Percentiles rank a stretch among this genome's conserved stretches.
Conservation (phyloP, 352 stramenopile species). For the Pythium brassicae region DNA sequence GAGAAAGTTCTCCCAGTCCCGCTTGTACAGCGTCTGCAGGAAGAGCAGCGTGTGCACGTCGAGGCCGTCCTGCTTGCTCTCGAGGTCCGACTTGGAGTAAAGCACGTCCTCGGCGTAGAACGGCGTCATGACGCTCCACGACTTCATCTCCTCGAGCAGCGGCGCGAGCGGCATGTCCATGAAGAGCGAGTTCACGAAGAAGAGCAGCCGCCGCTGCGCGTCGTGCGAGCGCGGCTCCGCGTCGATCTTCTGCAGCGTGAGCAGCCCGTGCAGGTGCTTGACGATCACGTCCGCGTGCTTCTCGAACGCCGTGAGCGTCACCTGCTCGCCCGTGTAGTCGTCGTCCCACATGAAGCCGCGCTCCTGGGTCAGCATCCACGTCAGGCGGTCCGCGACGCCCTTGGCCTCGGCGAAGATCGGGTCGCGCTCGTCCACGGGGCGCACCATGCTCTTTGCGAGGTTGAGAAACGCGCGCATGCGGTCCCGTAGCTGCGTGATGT, state of each 20-base stretch:
- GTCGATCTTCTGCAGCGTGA: slow-evolving; percentile 96
- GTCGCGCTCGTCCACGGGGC: slow-evolving; percentile 70
- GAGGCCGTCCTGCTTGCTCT: slow-evolving; percentile 93
- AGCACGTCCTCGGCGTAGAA: slow-evolving; percentile 99
- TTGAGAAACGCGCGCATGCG: slow-evolving; percentile 94
- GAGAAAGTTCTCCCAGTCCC: slow-evolving; percentile 98
- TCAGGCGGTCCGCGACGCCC: slow-evolving; percentile 93
- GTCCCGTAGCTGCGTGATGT: slow-evolving; percentile 92
- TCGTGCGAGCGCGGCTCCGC: slow-evolving; percentile 97
- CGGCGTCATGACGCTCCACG: slow-evolving; percentile 97
- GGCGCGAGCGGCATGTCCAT: slow-evolving; percentile 99
- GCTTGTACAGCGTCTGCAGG: slow-evolving; percentile 97
- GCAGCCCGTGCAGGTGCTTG: slow-evolving; percentile 90
- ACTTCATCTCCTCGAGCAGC: slow-evolving; percentile 97
- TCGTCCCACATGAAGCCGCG: slow-evolving; percentile 99
- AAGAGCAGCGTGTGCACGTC: slow-evolving; percentile 86
- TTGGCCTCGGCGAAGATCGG: slow-evolving; percentile 82
- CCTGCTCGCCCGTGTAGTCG: slow-evolving; percentile 94
- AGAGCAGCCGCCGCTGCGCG: slow-evolving; percentile 93
- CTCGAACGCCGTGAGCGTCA: slow-evolving; percentile 87
- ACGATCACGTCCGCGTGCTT: slow-evolving; percentile 74
- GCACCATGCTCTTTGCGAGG: slow-evolving; percentile 86
- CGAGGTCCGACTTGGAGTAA: slow-evolving; percentile 96
- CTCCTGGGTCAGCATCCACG: slow-evolving; percentile 95
- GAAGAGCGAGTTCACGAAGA: slow-evolving; percentile 99